phyloP scores from a whole-genome alignment of 208 protist genomes.

The Leptomonas pyrrhocoris region DNA sequence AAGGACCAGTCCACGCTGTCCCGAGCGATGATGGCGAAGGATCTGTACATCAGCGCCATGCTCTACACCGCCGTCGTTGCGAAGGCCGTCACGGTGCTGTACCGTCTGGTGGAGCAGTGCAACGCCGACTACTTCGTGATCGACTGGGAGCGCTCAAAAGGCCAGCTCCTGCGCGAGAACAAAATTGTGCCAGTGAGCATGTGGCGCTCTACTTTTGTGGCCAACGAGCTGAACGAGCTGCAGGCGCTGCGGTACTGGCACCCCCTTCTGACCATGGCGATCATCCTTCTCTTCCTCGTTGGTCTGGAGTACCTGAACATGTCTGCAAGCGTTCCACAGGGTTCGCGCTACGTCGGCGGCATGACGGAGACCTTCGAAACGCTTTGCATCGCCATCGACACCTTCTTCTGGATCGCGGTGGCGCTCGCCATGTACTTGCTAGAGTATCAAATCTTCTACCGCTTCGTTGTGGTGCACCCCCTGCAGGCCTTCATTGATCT shows the following conservation, averaged over 20 bases:
- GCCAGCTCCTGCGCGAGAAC: slow-evolving; percentile 85
- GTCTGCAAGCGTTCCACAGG: slow-evolving; percentile 48
- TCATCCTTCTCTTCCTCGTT: slow-evolving; percentile 75
- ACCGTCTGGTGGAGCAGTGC: slow-evolving; percentile 81
- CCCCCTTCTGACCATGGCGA: slow-evolving; percentile 70
- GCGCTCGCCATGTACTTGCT: slow-evolving; percentile 69
- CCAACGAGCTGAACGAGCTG: slow-evolving; percentile 84
- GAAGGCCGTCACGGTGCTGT: slow-evolving; percentile 69
- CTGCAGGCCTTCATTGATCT: slow-evolving; percentile 89
- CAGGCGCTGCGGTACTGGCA: slow-evolving; percentile 78
- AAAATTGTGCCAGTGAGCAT: slow-evolving; percentile 84
- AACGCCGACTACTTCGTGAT: slow-evolving; percentile 90
- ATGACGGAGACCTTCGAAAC: slow-evolving; percentile 44
- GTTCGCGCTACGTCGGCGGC: slow-evolving; percentile 24
- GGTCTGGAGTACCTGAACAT: slow-evolving; percentile 57
- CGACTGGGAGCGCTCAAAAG: slow-evolving; percentile 89
- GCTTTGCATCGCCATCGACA: slow-evolving; percentile 74
- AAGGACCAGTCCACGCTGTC: slow-evolving; percentile 50
- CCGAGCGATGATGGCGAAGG: slow-evolving; percentile 40
- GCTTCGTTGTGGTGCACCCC: slow-evolving; percentile 83
- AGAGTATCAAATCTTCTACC: slow-evolving; percentile 85
- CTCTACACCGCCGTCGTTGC: slow-evolving; percentile 59
- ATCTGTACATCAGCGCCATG: slow-evolving; percentile 69
- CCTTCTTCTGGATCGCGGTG: slow-evolving; percentile 79
- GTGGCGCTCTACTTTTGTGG: slow-evolving; percentile 86